Conservation (phyloP, 2,329 filamentous ascomycete species). For the Lachnellula arida region DNA sequence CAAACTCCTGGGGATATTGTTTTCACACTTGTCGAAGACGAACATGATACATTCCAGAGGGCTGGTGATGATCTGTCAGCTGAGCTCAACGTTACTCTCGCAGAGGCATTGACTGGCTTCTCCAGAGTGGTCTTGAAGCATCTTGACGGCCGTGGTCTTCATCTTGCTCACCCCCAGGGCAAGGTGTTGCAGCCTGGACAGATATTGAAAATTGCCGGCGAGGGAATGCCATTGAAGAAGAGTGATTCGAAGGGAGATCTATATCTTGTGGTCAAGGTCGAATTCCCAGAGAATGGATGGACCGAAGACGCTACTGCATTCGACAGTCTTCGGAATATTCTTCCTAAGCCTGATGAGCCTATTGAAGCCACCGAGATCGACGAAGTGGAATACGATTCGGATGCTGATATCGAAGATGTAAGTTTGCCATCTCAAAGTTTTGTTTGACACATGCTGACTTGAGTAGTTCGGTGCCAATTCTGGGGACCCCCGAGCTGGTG, state of each 20-base stretch:
- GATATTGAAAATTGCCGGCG: conserved; percentile 76
- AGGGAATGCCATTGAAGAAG: conserved; percentile 92
- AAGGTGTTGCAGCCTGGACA: conserved; percentile 80
- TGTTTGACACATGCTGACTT: conserved; percentile 26
- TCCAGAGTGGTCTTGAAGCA: conserved; percentile 86
- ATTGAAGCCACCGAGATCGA: conserved; percentile 73
- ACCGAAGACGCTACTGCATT: conserved; percentile 66
- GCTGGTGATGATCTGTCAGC: conserved; percentile 81
- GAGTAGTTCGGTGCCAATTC: conserved; percentile 65
- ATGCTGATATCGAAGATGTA: conserved; percentile 76
- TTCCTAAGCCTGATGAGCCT: conserved; percentile 58
- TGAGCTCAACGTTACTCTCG: conserved; percentile 73
- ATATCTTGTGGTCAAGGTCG: conserved; percentile 78
- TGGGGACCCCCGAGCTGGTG: conserved; percentile 60
- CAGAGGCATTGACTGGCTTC: conserved; percentile 84
- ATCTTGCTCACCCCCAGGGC: conserved; percentile 72
- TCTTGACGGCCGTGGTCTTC: conserved; percentile 87
- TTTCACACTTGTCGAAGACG: conserved; percentile 78
- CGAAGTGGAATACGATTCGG: conserved; percentile 81
- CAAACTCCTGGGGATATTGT: conserved; percentile 90
- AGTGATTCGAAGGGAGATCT: conserved; percentile 81
- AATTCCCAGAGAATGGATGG: conserved; percentile 88
- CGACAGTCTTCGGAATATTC: conserved; percentile 65
- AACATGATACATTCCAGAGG: conserved; percentile 76
- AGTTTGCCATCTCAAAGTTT: conserved; percentile 29